Base-by-base conservation (phyloP, 768 basidiomycete species). In the Pisolithus orientalis region DNA sequence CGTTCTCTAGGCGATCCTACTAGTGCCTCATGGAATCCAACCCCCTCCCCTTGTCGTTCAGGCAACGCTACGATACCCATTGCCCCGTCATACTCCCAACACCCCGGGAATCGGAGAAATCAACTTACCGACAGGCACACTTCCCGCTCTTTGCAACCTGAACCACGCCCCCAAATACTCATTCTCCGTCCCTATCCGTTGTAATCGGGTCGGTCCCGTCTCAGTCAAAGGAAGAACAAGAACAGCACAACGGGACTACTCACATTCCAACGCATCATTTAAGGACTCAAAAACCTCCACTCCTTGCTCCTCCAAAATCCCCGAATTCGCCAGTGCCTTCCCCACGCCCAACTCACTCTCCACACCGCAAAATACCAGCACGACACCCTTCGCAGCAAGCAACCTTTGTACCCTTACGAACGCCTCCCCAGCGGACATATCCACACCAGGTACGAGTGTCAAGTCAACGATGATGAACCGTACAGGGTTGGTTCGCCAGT, bases 391-490 rank as follows among this genome's bases (percentile, higher is more conserved):
- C 2, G 80, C 80, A 5, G 80, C 74, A 28, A 97, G 72, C 8
- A 97, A 62, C 6, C 94, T 78, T 57, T 95, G 93, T 7, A 97
- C 78, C 9, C 95, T 81, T 38, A 97, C 89, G 57, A 97, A 92
- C 0, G 94, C 95, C 62, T 98, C 95, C 1, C 94, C 91, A 3
- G 94, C 83, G 0, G 90, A 94, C 79, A 96, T 86, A 67, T 99
- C 95, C 27, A 98, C 85, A 0, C 94, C 94, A 9, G 80, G 81
- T 1, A 93, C 94, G 31, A 91, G 81, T 21, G 46, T 37, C 34
- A 97, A 79, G 61, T 97, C 94, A 44, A 97, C 75, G 7, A 97
- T 80, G 32, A 98, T 80, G 73, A 96, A 99, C 4, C 89, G 84
- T 24, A 98, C 82, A 3, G 93, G 92, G 46, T 82, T 82, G 13